These are phyloP conservation scores for Oryza australiensis DNA, from an alignment of 176 grass and related monocot genomes.

Conservation along the genomic window DNA sequence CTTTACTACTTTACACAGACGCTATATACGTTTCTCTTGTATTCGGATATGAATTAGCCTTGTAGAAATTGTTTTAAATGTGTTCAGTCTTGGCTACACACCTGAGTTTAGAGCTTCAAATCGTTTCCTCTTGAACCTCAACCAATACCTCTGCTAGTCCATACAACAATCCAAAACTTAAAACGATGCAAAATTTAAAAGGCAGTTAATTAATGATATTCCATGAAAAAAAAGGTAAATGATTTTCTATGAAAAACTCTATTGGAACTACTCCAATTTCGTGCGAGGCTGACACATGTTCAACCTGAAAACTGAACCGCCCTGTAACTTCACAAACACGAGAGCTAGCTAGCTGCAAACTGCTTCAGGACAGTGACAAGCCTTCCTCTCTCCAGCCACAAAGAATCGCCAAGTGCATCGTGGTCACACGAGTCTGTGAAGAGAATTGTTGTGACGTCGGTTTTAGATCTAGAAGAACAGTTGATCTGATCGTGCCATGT, in stretches of 20 bases:
- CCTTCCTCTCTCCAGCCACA: conserved; percentile 1
- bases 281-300: not conserved
- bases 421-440: not conserved
- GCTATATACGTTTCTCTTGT: no score
- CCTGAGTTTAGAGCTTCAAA: no score
- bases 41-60: no score
- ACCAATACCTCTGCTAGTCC: no score
- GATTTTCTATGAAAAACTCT: not conserved
- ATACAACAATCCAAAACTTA: no score
- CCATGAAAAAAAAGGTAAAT: not conserved
- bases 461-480: not conserved
- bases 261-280: not conserved
- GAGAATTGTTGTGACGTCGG: not conserved
- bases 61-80: no score
- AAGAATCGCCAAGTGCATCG: not conserved
- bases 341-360: not conserved
- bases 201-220: no score
- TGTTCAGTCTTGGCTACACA: no score
- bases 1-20: no score
- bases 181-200: no score
- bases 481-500: not conserved
- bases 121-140: no score
- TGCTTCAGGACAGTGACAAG: conserved; percentile 23
- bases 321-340: not conserved
- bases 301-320: not conserved